These are phyloP conservation scores for Macrolepiota dolichaula DNA, from an alignment of 768 basidiomycete species.

Conservation along the genomic window DNA sequence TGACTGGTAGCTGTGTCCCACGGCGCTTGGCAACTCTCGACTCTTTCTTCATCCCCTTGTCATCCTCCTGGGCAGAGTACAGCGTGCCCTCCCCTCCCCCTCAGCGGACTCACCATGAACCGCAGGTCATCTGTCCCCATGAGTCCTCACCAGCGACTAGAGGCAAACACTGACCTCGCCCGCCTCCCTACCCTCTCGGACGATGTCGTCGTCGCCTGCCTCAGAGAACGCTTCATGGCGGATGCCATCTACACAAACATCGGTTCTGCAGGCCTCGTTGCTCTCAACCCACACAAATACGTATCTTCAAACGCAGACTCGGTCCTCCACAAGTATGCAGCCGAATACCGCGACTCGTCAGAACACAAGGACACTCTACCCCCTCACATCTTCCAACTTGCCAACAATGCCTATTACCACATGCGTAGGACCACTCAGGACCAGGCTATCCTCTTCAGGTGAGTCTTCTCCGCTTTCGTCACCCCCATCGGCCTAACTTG, in stretches of 20 bases:
- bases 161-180: conserved; percentile 69
- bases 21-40: not conserved
- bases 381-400: conserved; percentile 91
- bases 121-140: conserved; percentile 32
- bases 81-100: conserved; percentile 6
- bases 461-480: conserved; percentile 22
- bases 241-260: conserved; percentile 79
- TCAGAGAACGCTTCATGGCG: conserved; percentile 83
- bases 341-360: conserved; percentile 77
- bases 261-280: conserved; percentile 72
- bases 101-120: conserved; percentile 24
- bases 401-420: conserved; percentile 92
- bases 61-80: conserved; percentile 17
- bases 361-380: conserved; percentile 57
- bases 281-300: conserved; percentile 93
- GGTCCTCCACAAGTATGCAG: conserved; percentile 79
- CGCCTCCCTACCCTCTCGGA: conserved; percentile 67
- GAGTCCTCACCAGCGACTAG: conserved; percentile 65
- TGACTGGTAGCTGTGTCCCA: not conserved
- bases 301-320: conserved; percentile 82
- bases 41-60: conserved; percentile 15
- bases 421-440: conserved; percentile 94
- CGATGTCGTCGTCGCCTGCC: conserved; percentile 79
- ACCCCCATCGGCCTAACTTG: conserved; percentile 5
- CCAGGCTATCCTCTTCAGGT: conserved; percentile 87